Base-by-base conservation (phyloP, 2,329 filamentous ascomycete genomes). In the Colletotrichum cuscutae region DNA sequence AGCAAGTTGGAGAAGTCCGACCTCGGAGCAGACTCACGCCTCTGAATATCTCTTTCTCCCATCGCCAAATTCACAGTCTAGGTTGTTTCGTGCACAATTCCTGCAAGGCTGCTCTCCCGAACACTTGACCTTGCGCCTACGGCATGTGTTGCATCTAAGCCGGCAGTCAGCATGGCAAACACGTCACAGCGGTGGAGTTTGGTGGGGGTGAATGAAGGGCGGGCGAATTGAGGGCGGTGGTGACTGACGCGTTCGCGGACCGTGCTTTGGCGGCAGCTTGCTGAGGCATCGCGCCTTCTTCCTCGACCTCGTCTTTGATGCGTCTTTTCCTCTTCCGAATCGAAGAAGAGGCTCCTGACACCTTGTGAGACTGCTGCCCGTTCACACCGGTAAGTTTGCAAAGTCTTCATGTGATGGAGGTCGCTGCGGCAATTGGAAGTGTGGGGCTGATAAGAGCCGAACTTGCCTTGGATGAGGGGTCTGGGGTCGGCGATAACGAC, bases 101-200 rank as follows among this genome's bases (percentile, higher is more conserved):
- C 79, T 78, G 56, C 80, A 81, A 0, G 80, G 80, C 24, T 80
- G 77, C 1, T 76, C 78, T 0, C 80, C 80, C 0, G 79, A 81
- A 11, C 80, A 81, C 66, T 81, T 81, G 61, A 81, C 81, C 70
- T 81, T 82, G 56, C 81, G 80, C 42, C 78, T 77, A 6, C 80
- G 78, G 57, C 80, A 81, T n/a, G 68, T 63, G 30, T 65, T 68
- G 68, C 72, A 75, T 52, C 68, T 74, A 24, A 12, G n/a, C 5
- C 19, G 19, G 5, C 11, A n/a, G 67, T 70, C 67, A 70, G 49
- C 28, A 26, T n/a, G n/a, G 61, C 12, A 32, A 64, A 49, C 46
- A 49, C 46, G 46, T 49, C 28, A 35, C 32, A 49, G 11, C 30
- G 35, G 49, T 26, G 22, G 15, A 61, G 37, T 59, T 62, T 49